Base-by-base conservation (phyloP, 257 asterid species). In the Linaria vulgaris region DNA sequence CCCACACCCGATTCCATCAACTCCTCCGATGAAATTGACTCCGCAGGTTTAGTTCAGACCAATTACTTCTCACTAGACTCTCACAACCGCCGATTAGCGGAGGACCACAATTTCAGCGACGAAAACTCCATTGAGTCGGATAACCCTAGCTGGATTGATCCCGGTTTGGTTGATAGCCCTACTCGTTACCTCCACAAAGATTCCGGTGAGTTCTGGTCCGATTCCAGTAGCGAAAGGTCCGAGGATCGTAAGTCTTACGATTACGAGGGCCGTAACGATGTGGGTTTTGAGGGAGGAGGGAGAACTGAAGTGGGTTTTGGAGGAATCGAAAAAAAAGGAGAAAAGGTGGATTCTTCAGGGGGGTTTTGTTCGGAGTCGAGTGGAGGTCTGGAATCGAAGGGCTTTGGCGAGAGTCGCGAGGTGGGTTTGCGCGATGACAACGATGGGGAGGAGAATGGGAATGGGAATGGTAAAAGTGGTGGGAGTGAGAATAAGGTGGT, bases 111-210 rank as follows among this genome's bases (percentile, higher is more conserved):
- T 30, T 30, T 30, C 6, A 52, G 56, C 70, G 87, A 78, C 50
- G 72, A 63, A 56, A 78, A 74, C 64, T 84, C 77, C 45, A 85
- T 78, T 21, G 84, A 56, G 39, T 89, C 91, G 3, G 95, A 85
- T 73, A 83, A 79, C 49, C 97, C 90, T 0, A 81, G 85, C 56
- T 85, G 94, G 97, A 75, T 85, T 62, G 99, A 85, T 62, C 99
- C 96, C 10, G 85, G 75, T 15, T 70, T 68, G 46, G 90, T 75
- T 39, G 85, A 73, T 38, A 67, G 64, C 45, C 80, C 79, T 46
- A 61, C 76, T 50, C 85, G 74, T 47, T 78, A 54, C 70, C 72
- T 75, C 5, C 44, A 64, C 66, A 83, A 80, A 67, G 83, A 63
- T 0, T 30, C 83, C 15, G 73, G 69, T n/a, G 94, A 72, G 23